phyloP scores from a whole-genome alignment of 1,284 basidiomycete genomes.

The Rhodotorula sp. region DNA sequence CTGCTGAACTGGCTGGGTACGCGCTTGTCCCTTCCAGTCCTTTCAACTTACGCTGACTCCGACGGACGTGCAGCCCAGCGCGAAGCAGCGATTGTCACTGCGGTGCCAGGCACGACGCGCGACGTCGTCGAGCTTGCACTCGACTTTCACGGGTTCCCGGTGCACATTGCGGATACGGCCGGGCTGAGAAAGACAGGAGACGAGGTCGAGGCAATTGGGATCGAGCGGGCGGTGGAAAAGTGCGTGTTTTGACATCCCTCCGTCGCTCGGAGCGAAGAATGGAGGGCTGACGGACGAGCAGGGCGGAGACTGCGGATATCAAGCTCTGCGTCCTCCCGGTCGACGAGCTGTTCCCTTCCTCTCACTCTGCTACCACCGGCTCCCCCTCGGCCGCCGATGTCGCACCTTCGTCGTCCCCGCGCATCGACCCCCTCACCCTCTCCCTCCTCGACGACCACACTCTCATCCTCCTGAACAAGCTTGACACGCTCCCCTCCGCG shows the following conservation, averaged over 20 bases:
- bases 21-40: slow-evolving; percentile 28
- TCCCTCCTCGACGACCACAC: slow-evolving; percentile 32
- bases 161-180: slow-evolving; percentile 79
- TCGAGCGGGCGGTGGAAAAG: slow-evolving; percentile 62
- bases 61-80: slow-evolving; percentile 62
- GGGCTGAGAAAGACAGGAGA: slow-evolving; percentile 73
- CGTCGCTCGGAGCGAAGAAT: too few relatives aligned
- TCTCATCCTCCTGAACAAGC: slow-evolving; percentile 43
- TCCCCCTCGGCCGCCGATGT: background rate
- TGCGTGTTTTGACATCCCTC: background rate
- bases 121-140: slow-evolving; percentile 79
- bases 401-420: background rate
- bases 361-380: background rate
- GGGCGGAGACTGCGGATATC: slow-evolving; percentile 66
- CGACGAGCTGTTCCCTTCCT: slow-evolving; percentile 55
- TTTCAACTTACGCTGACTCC: background rate
- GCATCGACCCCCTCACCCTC: slow-evolving; percentile 37
- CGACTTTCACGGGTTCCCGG: slow-evolving; percentile 80
- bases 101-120: slow-evolving; percentile 80
- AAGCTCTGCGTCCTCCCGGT: slow-evolving; percentile 76
- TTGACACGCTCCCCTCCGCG: slow-evolving; percentile 11
- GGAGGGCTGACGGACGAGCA: slow-evolving; percentile 47
- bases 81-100: slow-evolving; percentile 84
- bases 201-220: slow-evolving; percentile 76
- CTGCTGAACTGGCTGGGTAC: slow-evolving; percentile 78